Base-by-base conservation (phyloP, 441 rosid genomes). In the Euphorbia schlechtendalii region DNA sequence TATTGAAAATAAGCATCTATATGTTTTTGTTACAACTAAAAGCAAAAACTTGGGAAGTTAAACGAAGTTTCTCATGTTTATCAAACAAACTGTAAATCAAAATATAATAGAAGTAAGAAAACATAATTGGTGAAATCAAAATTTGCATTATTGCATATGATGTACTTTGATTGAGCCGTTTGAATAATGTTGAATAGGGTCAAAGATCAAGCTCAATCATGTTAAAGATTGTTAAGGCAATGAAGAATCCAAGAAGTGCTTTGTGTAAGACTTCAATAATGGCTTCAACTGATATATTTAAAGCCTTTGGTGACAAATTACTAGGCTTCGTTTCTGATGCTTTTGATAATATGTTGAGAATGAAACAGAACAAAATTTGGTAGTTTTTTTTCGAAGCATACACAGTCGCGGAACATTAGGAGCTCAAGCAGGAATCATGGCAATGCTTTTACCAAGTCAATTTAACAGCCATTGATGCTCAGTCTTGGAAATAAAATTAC, bases 201-300 rank as follows among this genome's bases (percentile, higher is more conserved):
- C n/a, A n/a, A n/a, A n/a, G n/a, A n/a, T n/a, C n/a, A n/a, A n/a
- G n/a, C n/a, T n/a, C n/a, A n/a, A n/a, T n/a, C n/a, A n/a, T n/a
- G n/a, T 15, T 49, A 21, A 11, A 17, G 7, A 59, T 86, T 74
- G 84, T 87, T 27, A 93, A 87, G 74, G 79, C 92, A 13, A 90
- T 87, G 86, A 93, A 93, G 85, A 93, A 87, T 55, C 96, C 97
- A 0, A 86, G 99, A 80, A 94, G 97, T 73, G 96, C 96, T 34
- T 72, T 93, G 69, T 83, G 91, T 77, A 90, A 94, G 80, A 90
- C 97, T 46, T 83, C 99, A 3, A 86, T 91, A 28, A 89, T 91
- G 96, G 85, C 94, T 52, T 80, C 90, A n/a, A 80, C 88, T 40
- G 96, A 94, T 77, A 75, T 94, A 54, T 79, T 91, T 82, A 83